Conservation (phyloP, 2,329 filamentous ascomycete species). For the Paecilomyces variotii region DNA sequence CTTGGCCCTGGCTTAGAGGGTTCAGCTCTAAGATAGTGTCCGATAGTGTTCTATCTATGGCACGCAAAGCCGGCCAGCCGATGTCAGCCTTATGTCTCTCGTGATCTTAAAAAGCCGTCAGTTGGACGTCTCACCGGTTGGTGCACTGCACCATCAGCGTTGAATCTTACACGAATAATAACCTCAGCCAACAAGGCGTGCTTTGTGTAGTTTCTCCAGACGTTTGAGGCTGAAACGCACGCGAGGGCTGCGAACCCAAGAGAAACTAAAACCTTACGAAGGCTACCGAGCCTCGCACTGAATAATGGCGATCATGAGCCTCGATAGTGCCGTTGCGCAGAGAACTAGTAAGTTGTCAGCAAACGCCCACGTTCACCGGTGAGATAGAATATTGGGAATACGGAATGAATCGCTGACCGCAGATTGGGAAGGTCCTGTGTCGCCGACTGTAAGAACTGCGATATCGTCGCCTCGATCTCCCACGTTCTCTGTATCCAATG, state of each 20-base stretch:
- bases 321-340: neutral
- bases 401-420: neutral
- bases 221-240: neutral
- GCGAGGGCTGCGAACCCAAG: neutral
- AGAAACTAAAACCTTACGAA: neutral
- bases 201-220: neutral
- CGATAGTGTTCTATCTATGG: neutral
- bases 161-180: conserved; percentile 3
- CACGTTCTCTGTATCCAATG: neutral
- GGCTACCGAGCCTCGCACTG: neutral
- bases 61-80: neutral
- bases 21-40: neutral
- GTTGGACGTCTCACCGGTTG: neutral
- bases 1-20: neutral
- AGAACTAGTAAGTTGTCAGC: neutral
- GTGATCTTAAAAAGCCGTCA: conserved; percentile 2
- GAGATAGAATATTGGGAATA: neutral
- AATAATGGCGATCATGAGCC: neutral
- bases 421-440: neutral
- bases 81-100: conserved; percentile 3
- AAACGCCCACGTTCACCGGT: neutral
- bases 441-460: neutral
- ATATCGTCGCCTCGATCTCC: neutral
- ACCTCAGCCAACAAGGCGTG: neutral
- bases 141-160: neutral